These are phyloP conservation scores for Alnus rubra DNA, from an alignment of 306 rosid genomes.

Conservation along the genomic window DNA sequence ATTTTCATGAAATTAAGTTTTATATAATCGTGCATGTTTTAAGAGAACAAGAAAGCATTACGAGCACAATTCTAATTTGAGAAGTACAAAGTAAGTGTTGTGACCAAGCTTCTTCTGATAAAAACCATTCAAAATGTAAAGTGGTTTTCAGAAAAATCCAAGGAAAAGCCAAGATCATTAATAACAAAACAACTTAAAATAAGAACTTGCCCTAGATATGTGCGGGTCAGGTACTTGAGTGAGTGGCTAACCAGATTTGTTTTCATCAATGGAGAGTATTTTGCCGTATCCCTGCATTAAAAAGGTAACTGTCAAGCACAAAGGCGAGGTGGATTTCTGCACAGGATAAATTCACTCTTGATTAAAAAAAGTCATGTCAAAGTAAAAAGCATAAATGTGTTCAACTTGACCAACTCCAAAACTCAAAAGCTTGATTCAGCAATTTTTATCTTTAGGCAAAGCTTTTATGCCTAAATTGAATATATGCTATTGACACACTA, in stretches of 20 bases:
- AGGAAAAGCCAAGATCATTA: conserved; percentile 13
- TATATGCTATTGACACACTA: background rate
- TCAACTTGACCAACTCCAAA: background rate
- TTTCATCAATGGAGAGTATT: conserved; percentile 72
- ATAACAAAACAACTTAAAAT: conserved; percentile 3
- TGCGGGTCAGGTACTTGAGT: conserved; percentile 77
- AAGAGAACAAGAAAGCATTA: background rate
- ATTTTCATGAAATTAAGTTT: background rate
- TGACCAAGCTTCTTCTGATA: background rate
- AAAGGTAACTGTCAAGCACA: conserved; percentile 23
- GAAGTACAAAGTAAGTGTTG: background rate
- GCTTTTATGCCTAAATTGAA: background rate
- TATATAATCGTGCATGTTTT: background rate
- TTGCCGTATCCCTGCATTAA: conserved; percentile 77
- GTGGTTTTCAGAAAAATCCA: background rate
- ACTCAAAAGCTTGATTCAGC: background rate
- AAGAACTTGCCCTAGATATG: conserved; percentile 79
- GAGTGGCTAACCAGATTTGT: conserved; percentile 82
- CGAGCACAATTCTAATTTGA: background rate
- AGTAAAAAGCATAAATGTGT: background rate
- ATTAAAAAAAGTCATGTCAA: background rate
- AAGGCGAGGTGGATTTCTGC: conserved; percentile 14
- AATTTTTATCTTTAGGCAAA: background rate
- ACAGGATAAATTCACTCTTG: conserved; percentile 1
- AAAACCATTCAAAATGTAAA: background rate